Percentiles rank a stretch among this genome's conserved stretches.
Conservation (phyloP, 1,284 basidiomycete species). For the Trichosporon ovoides region DNA sequence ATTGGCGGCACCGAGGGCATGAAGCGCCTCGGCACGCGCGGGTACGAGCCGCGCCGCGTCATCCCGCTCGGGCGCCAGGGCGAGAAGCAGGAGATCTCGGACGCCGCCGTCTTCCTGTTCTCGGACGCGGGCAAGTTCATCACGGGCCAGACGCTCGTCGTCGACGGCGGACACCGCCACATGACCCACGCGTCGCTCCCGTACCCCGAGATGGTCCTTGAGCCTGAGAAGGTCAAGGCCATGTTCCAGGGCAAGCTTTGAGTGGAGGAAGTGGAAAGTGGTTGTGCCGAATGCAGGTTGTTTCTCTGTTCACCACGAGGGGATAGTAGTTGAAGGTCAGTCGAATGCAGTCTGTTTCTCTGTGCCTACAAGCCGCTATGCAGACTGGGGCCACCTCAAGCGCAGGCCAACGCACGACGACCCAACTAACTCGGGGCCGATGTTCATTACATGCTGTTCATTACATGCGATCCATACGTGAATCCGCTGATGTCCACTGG, state of each 20-base stretch:
- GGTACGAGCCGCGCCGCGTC: slow-evolving; percentile 32
- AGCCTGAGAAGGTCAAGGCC: slow-evolving; percentile 38
- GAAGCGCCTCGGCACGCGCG: slow-evolving; percentile 60
- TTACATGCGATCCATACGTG: no score
- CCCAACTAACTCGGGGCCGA: no score
- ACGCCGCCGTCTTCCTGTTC: slow-evolving; percentile 69
- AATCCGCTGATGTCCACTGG: no score
- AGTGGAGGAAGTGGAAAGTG: not conserved
- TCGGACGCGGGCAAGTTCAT: slow-evolving; percentile 27
- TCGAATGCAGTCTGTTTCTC: no score
- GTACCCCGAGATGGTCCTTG: slow-evolving; percentile 43
- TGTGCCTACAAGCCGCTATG: no score
- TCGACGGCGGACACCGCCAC: slow-evolving; percentile 47
- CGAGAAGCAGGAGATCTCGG: slow-evolving; percentile 67
- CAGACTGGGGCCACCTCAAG: no score
- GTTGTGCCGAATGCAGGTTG: not conserved
- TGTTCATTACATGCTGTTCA: no score
- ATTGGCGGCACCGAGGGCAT: slow-evolving; percentile 82
- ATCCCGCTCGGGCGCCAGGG: slow-evolving; percentile 65
- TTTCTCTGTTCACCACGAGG: no score
- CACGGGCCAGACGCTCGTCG: slow-evolving; percentile 17
- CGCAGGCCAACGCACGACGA: no score
- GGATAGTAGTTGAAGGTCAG: no score
- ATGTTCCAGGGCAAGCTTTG: slow-evolving; percentile 26
- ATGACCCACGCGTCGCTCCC: slow-evolving; percentile 31